Evolutionary conservation across 177 flowering plant genomes (phyloP), one percentile per base, ranked within the genome.

Genomic region (Tripterygium wilfordii): DNA sequence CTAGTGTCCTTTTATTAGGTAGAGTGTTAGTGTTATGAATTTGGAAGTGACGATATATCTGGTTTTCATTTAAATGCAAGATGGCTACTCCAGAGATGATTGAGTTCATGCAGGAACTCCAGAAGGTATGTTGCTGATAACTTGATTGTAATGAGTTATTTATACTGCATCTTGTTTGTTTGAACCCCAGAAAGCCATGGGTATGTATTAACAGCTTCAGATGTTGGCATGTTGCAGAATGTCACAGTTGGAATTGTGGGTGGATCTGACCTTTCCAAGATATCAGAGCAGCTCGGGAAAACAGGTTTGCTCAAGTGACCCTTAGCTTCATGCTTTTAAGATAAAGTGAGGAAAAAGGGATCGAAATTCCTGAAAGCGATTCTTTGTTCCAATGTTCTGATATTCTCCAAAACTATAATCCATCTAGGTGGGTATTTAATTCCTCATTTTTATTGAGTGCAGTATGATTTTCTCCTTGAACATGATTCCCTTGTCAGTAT

Each of bases 191-290:
- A n/a, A n/a, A n/a, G n/a, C n/a, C n/a, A n/a, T n/a, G n/a, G n/a
- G n/a, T n/a, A n/a, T n/a, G n/a, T n/a, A n/a, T n/a, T n/a, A n/a
- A n/a, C 8, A 9, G 6, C 36, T 9, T 32, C 36, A 32, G 5
- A 12, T 32, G 14, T 10, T 32, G 2, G 2, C 8, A 32, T 5
- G 14, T 32, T 44, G 41, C 75, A 94, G 99, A 92, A 79, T 53
- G 82, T 87, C 44, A 79, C 83, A 1, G 80, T 94, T 45, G 99
- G 99, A 27, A 77, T 94, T 45, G 97, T 94, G 49, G 97, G 99
- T 54, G 99, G 99, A 57, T 94, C 97, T 42, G 97, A 94, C 64
- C 82, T 89, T 57, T 63, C 62, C 35, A 94, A 94, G 76, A 94
- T 94, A 68, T 62, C 92, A 10, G 99, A 94, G 64, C 97, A 94